Base-by-base conservation (phyloP, 805 yeast species). In the Wickerhamiella domercqiae region DNA sequence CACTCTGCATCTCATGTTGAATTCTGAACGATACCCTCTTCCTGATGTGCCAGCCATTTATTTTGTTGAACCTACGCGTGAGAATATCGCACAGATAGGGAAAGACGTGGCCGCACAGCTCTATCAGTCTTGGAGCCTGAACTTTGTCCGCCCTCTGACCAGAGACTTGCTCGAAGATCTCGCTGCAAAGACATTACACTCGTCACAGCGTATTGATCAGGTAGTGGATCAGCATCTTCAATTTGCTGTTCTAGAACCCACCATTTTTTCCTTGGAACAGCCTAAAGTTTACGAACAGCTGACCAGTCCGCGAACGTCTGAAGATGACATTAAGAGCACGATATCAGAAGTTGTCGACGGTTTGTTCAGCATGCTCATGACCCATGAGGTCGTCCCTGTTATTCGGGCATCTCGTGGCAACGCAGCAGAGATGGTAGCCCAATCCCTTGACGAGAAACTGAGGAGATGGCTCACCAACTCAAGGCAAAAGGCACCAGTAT, bases 21-120 rank as follows among this genome's bases (percentile, higher is more conserved):
- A 66, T 39, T 66, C 83, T 34, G 71, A 69, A 40, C 66, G 98
- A 43, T 72, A 86, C n/a, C 70, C 87, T 1, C 66, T 90, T 36
- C 86, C 93, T 1, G 98, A 90, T 50, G 97, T 87, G 11, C 96
- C 97, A 0, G 97, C 75, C 3, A 72, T 90, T 33, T 90, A 90
- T 59, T 87, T 90, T 49, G 78, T 90, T 24, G 78, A 79, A 40
- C 97, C 98, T 4, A 79, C 90, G 0, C 62, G 68, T 20, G 87
- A 72, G 34, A 90, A 90, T 53, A 65, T 90, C 30, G 61, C 70
- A 21, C 53, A 60, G 22, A 79, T 90, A 26, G 69, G 81, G 7
- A 67, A 71, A 35, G 98, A 90, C 54, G 59, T 90, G 39, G 69
- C 71, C 21, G 62, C 63, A 31, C 93, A 81, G 43, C 73, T 75